These are phyloP conservation scores for Oryza glaberrima DNA, from an alignment of 176 grass and related monocot genomes.

Conservation along the genomic window DNA sequence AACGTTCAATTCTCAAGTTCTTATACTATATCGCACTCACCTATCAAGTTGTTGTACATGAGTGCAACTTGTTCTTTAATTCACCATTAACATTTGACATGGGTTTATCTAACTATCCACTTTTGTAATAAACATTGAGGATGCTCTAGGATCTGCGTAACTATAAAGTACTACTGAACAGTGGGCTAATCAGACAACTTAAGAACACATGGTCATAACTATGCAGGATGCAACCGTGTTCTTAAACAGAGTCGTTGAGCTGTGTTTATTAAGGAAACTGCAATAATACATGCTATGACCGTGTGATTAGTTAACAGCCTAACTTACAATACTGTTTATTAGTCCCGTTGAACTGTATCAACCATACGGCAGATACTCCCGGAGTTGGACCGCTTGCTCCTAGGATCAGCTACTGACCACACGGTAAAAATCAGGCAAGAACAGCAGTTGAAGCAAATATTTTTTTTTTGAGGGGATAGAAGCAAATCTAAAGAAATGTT, in stretches of 20 bases:
- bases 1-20: too few relatives aligned
- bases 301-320: background rate
- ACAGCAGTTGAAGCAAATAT: background rate
- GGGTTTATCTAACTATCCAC: too few relatives aligned
- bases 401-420: background rate
- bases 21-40: too few relatives aligned
- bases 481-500: background rate
- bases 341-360: background rate
- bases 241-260: too few relatives aligned
- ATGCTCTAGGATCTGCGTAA: background rate
- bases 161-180: background rate
- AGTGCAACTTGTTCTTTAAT: too few relatives aligned
- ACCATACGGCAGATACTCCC: background rate
- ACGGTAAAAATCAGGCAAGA: background rate
- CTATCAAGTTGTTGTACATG: too few relatives aligned
- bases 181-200: too few relatives aligned
- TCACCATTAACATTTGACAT: too few relatives aligned
- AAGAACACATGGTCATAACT: too few relatives aligned
- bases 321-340: background rate
- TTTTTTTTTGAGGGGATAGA: too few relatives aligned
- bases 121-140: too few relatives aligned
- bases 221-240: too few relatives aligned
- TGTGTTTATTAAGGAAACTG: background rate
- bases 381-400: background rate
- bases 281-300: background rate